Conservation (phyloP, 768 basidiomycete genomes). For the Hemileccinum rubropunctum region DNA sequence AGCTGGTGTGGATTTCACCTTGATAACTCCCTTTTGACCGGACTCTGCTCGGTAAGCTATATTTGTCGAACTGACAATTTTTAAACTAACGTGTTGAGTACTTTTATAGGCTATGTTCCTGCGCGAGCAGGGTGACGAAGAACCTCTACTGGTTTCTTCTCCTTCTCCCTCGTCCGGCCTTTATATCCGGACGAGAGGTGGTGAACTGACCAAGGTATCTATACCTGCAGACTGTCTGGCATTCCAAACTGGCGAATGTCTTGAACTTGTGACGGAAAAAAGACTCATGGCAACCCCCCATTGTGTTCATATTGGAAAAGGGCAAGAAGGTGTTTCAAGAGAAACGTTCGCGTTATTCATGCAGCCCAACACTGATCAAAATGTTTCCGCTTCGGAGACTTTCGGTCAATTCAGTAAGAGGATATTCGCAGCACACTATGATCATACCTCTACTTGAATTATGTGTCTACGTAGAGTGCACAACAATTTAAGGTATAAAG, state of each 20-base stretch:
- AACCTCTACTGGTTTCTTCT: constrained; percentile 51
- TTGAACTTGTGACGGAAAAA: constrained; percentile 83
- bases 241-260: constrained; percentile 96
- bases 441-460: constrained; percentile 19
- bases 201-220: constrained; percentile 73
- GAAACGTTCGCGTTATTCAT: constrained; percentile 91
- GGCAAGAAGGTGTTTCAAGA: constrained; percentile 55
- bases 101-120: constrained; percentile 77
- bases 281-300: constrained; percentile 90
- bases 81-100: constrained; percentile 2
- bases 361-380: constrained; percentile 83
- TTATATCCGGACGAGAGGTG: constrained; percentile 86
- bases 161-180: constrained; percentile 82
- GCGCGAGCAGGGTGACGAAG: constrained; percentile 39
- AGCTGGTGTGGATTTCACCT: constrained; percentile 96
- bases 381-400: constrained; percentile 64
- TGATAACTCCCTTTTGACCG: constrained; percentile 89
- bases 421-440: constrained; percentile 61
- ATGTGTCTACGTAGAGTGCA: constrained; percentile 13
- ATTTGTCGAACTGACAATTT: not conserved
- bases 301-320: constrained; percentile 76
- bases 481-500: constrained; percentile 7
- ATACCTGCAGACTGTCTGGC: constrained; percentile 86
- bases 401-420: constrained; percentile 91
- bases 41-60: constrained; percentile 75